These are phyloP conservation scores for Phaeosphaeriaceae sp. DNA, from an alignment of 2,329 filamentous ascomycete genomes.

Conservation along the genomic window DNA sequence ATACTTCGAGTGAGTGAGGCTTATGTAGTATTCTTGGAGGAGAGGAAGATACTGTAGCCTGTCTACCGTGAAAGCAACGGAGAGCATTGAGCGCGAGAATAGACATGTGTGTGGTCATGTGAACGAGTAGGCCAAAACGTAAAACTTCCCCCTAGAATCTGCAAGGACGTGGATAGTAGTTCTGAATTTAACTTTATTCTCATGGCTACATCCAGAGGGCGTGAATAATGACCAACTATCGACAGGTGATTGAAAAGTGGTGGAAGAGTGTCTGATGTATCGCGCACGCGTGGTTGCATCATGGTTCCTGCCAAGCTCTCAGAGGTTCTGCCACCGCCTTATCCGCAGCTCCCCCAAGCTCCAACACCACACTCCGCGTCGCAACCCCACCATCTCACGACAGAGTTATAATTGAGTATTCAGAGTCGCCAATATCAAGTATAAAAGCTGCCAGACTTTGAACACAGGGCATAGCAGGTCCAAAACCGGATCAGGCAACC, in stretches of 20 bases:
- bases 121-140: no score
- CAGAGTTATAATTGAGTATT: neutral
- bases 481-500: slow-evolving; percentile 1
- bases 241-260: neutral
- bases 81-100: no score
- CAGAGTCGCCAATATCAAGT: neutral
- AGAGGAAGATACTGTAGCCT: no score
- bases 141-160: no score
- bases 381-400: slow-evolving; percentile 11
- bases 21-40: no score
- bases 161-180: no score
- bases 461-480: neutral
- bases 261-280: neutral
- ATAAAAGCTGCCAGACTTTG: neutral
- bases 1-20: no score
- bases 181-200: no score
- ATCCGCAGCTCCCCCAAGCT: slow-evolving; percentile 22
- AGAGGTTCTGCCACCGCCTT: slow-evolving; percentile 27
- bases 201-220: no score
- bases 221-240: no score
- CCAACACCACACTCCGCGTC: slow-evolving; percentile 10
- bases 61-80: no score
- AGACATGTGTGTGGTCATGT: no score
- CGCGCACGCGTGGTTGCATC: slow-evolving; percentile 2
- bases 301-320: slow-evolving; percentile 19